Base-by-base conservation (phyloP, 495 filamentous ascomycete species). In the Penicillium soppii region DNA sequence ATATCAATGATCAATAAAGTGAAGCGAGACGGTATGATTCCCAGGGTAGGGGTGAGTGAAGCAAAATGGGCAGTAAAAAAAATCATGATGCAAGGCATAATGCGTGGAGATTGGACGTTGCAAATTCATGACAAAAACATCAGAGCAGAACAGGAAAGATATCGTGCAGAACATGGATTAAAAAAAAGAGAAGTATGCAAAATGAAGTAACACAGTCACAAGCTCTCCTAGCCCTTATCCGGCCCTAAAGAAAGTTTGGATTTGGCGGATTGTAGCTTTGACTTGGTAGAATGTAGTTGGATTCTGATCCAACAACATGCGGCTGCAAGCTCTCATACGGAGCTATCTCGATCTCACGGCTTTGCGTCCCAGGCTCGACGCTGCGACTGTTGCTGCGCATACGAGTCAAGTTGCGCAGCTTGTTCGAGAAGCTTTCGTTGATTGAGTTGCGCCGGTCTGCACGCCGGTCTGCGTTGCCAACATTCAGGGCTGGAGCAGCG, bases 401-500 rank as follows among this genome's bases (percentile, higher is more conserved):
- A 13, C 87, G 79, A 0, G 87, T 85, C 7, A 87, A 74, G 12
- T 84, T 84, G 50, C 80, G 77, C 63, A 90, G 73, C 27, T 86
- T 83, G 15, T 76, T 78, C 20, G 79, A 71, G 44, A 88, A 75
- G 46, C 84, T 87, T 56, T 90, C 86, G 29, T 75, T 82, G 67
- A 83, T 90, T 23, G 83, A 74, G 2, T 86, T 85, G 16, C 88
- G 81, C 50, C 72, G 76, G 70, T 90, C 86, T n/a, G n/a, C n/a
- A n/a, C n/a, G n/a, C n/a, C n/a, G 10, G 32, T 59, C 8, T 50
- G 62, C 21, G 56, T 2, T 8, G 20, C 66, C 59, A 12, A 53
- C 52, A 26, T 39, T 60, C 7, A 66, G 33, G 4, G 69, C 50
- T 1, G 75, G 72, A 5, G 60, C 70, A 6, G 69, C 70, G 0